Conservation (phyloP, 768 basidiomycete species). For the Lentinula lateritia region DNA sequence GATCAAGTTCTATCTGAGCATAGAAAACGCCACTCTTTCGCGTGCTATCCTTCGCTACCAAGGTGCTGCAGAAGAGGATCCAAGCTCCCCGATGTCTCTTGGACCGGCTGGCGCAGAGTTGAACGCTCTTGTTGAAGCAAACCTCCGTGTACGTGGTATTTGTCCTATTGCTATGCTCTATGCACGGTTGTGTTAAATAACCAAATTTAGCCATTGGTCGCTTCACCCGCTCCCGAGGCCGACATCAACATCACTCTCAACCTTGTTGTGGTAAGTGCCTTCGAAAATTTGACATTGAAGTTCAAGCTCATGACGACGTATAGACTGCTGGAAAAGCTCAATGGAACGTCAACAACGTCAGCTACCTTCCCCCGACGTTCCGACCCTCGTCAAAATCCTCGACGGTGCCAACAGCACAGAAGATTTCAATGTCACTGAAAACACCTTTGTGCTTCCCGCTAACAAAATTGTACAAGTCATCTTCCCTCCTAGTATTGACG, state of each 20-base stretch:
- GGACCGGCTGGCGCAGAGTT: slow-evolving; percentile 9
- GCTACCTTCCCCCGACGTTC: slow-evolving; percentile 20
- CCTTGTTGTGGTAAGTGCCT: slow-evolving; percentile 16
- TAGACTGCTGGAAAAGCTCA: slow-evolving; percentile 16
- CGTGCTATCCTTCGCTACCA: slow-evolving; percentile 33
- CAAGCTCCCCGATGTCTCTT: slow-evolving; percentile 22
- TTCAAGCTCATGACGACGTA: too few species aligned
- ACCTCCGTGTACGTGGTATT: slow-evolving; percentile 8
- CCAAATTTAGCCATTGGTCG: slow-evolving; percentile 10
- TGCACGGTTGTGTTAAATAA: too few species aligned
- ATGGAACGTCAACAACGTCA: slow-evolving; percentile 28
- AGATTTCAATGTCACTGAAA: slow-evolving; percentile 27
- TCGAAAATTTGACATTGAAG: background rate
- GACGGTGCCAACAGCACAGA: slow-evolving; percentile 22
- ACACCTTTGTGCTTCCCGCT: slow-evolving; percentile 32
- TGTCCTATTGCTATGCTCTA: too few species aligned
- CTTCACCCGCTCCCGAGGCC: slow-evolving; percentile 13
- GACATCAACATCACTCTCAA: slow-evolving; percentile 20
- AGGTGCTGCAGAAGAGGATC: slow-evolving; percentile 28
- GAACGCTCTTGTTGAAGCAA: slow-evolving; percentile 3
- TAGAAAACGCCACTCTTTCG: slow-evolving; percentile 22
- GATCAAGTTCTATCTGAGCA: background rate
- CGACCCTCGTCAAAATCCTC: slow-evolving; percentile 26
- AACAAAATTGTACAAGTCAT: slow-evolving; percentile 33
- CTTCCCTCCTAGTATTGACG: slow-evolving; percentile 25